Conservation (phyloP, 176 grass and related monocot species). For the Urochloa ruziziensis region DNA sequence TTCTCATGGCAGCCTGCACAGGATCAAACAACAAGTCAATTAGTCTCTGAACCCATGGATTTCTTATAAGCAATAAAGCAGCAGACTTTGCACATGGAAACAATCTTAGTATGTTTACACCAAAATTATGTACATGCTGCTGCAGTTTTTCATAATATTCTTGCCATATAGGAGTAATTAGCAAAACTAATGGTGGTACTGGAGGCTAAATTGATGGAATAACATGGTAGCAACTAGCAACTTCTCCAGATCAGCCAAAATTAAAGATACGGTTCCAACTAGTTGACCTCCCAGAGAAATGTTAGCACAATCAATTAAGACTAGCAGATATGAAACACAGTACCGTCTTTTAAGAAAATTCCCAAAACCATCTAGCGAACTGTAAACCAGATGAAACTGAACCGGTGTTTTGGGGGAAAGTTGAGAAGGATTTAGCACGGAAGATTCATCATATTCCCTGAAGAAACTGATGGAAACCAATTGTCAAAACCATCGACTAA, state of each 20-base stretch:
- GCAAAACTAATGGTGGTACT: not conserved
- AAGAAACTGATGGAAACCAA: not conserved
- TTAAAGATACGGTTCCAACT: slow-evolving; percentile 24
- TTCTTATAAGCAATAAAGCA: not conserved
- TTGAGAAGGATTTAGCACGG: not conserved
- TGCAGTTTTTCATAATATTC: not conserved
- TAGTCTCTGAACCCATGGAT: not conserved
- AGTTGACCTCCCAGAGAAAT: slow-evolving; percentile 1
- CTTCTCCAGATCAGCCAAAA: slow-evolving; percentile 30
- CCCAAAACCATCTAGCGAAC: not conserved
- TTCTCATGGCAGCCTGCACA: slow-evolving; percentile 37
- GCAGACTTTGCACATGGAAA: not conserved
- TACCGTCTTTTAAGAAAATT: not conserved
- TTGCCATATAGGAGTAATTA: not conserved
- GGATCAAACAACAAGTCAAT: slow-evolving; percentile 24
- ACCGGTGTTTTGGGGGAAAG: not conserved
- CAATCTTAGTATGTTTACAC: not conserved
- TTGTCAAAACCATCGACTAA: not conserved
- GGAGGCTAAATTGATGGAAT: not conserved
- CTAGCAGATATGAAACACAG: not conserved
- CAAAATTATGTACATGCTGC: not conserved
- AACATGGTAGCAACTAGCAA: not conserved
- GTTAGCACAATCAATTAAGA: not conserved
- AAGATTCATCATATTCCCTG: not conserved
- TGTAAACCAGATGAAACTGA: not conserved